Conservation (phyloP, 2,329 filamentous ascomycete genomes). For the Colletotrichum tamarilloi region DNA sequence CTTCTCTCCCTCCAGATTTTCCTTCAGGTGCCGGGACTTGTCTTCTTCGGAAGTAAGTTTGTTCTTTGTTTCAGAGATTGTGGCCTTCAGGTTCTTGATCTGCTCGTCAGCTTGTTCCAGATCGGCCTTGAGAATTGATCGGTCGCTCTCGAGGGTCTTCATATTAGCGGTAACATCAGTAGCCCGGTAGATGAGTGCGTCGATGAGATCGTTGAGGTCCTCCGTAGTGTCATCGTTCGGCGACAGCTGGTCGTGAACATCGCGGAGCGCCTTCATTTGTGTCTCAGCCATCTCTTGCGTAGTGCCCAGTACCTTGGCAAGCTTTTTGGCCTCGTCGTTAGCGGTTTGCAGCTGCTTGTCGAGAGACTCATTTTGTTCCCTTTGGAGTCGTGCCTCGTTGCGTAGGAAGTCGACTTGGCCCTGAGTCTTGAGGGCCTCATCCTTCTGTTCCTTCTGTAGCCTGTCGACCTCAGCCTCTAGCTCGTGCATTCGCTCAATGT, state of each 20-base stretch:
- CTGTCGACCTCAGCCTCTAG: conserved; percentile 79
- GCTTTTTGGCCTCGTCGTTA: conserved; percentile 63
- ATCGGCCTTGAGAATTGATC: conserved; percentile 71
- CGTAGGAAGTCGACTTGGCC: conserved; percentile 72
- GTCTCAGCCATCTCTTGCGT: conserved; percentile 63
- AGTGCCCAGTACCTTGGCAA: conserved; percentile 61
- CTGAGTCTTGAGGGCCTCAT: conserved; percentile 68
- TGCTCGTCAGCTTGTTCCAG: conserved; percentile 68
- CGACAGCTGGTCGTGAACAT: conserved; percentile 68
- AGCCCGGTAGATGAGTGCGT: conserved; percentile 68
- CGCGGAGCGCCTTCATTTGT: conserved; percentile 66
- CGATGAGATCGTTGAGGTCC: conserved; percentile 68
- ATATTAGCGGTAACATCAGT: conserved; percentile 70
- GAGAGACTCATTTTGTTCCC: conserved; percentile 69
- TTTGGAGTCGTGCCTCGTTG: conserved; percentile 68
- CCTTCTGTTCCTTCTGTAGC: conserved; percentile 66
- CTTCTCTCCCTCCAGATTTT: conserved; percentile 64
- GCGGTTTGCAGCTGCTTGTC: conserved; percentile 66
- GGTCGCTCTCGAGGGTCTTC: conserved; percentile 68
- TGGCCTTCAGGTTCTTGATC: conserved; percentile 65
- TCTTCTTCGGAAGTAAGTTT: conserved; percentile 64
- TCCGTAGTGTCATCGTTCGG: conserved; percentile 63
- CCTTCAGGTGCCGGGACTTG: conserved; percentile 61
- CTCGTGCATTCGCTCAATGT: conserved; percentile 74
- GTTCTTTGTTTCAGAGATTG: conserved; percentile 66